These are phyloP conservation scores for Cyamopsis tetragonoloba DNA, from an alignment of 306 rosid species.

Conservation along the genomic window DNA sequence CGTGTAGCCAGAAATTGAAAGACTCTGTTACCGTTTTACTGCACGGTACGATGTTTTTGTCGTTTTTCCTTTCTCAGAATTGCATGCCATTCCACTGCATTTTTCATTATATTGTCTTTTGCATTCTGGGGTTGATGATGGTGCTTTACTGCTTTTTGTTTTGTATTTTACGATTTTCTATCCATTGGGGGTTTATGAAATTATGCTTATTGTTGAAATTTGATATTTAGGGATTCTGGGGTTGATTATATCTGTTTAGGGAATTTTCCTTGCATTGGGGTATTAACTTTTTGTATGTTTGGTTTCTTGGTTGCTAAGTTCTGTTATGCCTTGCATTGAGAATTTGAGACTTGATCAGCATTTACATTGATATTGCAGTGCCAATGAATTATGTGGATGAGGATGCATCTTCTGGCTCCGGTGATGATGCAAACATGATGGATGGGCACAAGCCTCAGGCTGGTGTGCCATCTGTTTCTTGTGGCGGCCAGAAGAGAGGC, in stretches of 20 bases:
- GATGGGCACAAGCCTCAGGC: constrained; percentile 73
- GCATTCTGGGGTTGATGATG: neutral
- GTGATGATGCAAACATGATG: constrained; percentile 58
- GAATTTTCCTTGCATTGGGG: neutral
- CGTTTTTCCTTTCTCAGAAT: neutral
- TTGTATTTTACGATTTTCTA: neutral
- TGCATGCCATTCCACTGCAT: neutral
- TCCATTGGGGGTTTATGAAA: neutral
- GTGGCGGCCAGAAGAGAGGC: constrained; percentile 71
- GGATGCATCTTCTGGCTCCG: constrained; percentile 84
- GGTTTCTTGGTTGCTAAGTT: neutral
- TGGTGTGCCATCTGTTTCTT: constrained; percentile 49
- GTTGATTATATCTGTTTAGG: constrained; percentile 7
- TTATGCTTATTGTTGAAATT: neutral
- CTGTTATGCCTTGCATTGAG: neutral
- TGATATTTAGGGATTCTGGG: neutral
- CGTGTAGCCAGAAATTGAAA: neutral
- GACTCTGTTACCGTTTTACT: neutral
- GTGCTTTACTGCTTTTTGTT: neutral
- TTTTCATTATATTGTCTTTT: neutral
- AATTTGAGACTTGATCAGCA: constrained; percentile 14
- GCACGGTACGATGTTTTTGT: neutral
- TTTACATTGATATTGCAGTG: constrained; percentile 38
- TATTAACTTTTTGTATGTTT: neutral
- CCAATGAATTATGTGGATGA: constrained; percentile 61